A percentile compares a stretch with the other conserved stretches of the same genome.
These are phyloP conservation scores for Clonostachys byssicola DNA, from an alignment of 2,329 filamentous ascomycete genomes.

Conservation along the genomic window DNA sequence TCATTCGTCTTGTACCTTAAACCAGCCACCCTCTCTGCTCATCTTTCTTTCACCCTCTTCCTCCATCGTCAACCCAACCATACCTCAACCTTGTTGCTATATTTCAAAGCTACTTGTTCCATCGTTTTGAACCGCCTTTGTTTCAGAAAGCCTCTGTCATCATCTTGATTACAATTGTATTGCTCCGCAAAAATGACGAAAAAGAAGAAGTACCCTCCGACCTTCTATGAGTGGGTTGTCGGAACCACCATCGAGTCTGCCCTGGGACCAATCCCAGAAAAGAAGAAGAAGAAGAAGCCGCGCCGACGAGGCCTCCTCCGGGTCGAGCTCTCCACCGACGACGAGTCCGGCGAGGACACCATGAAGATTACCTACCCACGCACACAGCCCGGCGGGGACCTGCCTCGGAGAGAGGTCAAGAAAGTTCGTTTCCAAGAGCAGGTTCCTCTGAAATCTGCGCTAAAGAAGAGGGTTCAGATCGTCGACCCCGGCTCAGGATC, in stretches of 20 bases:
- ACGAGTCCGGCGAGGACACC: conserved; percentile 44
- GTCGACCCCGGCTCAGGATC: background rate
- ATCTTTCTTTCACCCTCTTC: too few relatives aligned
- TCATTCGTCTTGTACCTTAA: too few relatives aligned
- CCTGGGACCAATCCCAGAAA: conserved; percentile 16
- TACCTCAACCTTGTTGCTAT: too few relatives aligned
- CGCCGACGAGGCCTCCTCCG: conserved; percentile 22
- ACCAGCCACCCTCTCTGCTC: too few relatives aligned
- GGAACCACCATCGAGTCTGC: conserved; percentile 25
- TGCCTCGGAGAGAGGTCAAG: conserved; percentile 17
- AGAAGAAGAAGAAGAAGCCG: conserved; percentile 12
- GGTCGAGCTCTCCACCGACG: conserved; percentile 43
- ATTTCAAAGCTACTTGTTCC: too few relatives aligned
- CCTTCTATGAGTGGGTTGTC: conserved; percentile 35
- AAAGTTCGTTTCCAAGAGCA: conserved; percentile 37
- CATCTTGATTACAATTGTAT: too few relatives aligned
- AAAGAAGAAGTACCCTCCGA: conserved; percentile 2
- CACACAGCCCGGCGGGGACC: conserved; percentile 9
- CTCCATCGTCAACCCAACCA: too few relatives aligned
- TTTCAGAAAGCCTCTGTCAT: background rate
- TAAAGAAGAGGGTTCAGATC: conserved; percentile 20
- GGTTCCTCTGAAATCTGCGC: conserved; percentile 24
- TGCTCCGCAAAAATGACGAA: background rate
- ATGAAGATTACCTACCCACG: conserved; percentile 45
- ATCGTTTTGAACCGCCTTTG: background rate